Conservation (phyloP, 331 rosid species). For the Quercus lobata region DNA sequence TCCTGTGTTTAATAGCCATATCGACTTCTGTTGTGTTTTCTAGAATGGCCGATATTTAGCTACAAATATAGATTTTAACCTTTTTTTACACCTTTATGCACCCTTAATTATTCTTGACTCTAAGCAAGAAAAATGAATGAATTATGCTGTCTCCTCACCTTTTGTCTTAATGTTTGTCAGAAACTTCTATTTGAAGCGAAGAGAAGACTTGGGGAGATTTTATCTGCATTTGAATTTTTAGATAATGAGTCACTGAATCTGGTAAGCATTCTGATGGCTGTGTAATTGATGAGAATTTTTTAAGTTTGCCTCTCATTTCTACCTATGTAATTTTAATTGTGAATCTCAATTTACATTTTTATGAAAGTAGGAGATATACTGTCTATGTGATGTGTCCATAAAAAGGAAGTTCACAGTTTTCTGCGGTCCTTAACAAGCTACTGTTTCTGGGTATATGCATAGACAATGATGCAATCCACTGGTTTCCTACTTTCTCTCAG, state of each 20-base stretch:
- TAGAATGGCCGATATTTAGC: background rate
- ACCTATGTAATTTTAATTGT: background rate
- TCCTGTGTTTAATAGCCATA: conserved; percentile 6
- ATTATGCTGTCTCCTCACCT: conserved; percentile 23
- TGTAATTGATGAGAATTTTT: background rate
- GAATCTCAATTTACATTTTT: background rate
- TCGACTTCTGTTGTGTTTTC: background rate
- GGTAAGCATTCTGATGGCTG: conserved; percentile 42
- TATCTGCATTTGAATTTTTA: conserved; percentile 95
- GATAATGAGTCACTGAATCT: conserved; percentile 69
- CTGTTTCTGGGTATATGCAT: no score
- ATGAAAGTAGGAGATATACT: background rate
- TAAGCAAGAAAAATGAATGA: background rate
- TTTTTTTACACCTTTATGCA: conserved; percentile 1
- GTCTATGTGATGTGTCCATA: background rate
- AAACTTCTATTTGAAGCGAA: conserved; percentile 85
- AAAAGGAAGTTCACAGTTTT: background rate
- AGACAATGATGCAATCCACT: no score
- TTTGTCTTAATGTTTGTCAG: conserved; percentile 41
- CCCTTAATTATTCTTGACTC: conserved; percentile 1
- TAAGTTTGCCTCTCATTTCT: background rate
- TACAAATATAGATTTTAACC: background rate
- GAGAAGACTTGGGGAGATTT: conserved; percentile 87
- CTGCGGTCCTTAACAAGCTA: no score
- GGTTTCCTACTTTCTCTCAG: no score